Evolutionary conservation across 495 filamentous ascomycete genomes (phyloP).

Genomic region (Acidomyces sp.): DNA sequence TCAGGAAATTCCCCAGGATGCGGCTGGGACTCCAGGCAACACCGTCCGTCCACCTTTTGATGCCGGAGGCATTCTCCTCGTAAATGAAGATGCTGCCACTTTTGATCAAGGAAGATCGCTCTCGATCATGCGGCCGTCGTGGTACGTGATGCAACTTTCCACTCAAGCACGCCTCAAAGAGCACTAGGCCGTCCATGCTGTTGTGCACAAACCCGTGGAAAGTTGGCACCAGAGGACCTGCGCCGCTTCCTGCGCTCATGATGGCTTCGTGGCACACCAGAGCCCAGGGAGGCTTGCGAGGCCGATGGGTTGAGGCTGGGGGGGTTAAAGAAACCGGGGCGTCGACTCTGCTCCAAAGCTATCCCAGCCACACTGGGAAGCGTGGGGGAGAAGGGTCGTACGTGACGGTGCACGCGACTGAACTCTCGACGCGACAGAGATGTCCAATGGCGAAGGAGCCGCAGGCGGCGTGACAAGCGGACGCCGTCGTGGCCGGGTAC

Average conservation of each 20-base stretch:
- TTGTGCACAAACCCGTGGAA: conserved; percentile 29
- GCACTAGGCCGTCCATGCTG: conserved; percentile 59
- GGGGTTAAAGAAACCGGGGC: too few relatives aligned
- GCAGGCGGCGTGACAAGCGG: too few relatives aligned
- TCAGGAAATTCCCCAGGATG: conserved; percentile 73
- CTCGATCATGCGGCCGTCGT: conserved; percentile 73
- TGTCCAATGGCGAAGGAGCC: too few relatives aligned
- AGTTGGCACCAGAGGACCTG: conserved; percentile 20
- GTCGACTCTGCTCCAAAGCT: too few relatives aligned
- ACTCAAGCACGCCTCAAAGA: conserved; percentile 62
- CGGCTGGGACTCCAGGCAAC: conserved; percentile 82
- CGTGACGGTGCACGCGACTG: too few relatives aligned
- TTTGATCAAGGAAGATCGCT: conserved; percentile 56
- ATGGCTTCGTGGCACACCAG: not conserved
- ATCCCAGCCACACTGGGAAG: too few relatives aligned
- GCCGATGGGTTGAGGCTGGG: too few relatives aligned
- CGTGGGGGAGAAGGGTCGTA: too few relatives aligned
- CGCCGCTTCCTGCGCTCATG: conserved; percentile 15
- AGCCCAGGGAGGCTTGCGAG: not conserved
- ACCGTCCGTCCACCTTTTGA: conserved; percentile 91
- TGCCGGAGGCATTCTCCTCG: conserved; percentile 73
- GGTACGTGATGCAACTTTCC: conserved; percentile 59
- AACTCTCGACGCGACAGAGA: too few relatives aligned
- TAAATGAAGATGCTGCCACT: conserved; percentile 85
- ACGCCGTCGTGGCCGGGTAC: too few relatives aligned